Percentiles rank a stretch among this genome's conserved stretches.
phyloP scores from a whole-genome alignment of 345 rosid species.

The Eucalyptus cloeziana region DNA sequence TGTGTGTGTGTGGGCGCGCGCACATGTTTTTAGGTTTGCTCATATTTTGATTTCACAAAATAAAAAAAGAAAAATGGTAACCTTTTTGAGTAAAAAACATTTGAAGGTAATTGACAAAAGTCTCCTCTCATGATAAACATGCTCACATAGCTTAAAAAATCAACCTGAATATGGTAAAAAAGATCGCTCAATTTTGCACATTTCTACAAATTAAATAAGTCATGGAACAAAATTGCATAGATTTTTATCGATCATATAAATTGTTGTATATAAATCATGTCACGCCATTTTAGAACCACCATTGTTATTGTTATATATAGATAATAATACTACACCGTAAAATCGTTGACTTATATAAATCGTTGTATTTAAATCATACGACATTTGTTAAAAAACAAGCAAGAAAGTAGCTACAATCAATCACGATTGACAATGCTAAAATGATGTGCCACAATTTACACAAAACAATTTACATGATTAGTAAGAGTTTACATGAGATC shows the following conservation, averaged over 20 bases:
- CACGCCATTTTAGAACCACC: background rate
- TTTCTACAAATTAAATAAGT: background rate
- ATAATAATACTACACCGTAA: background rate
- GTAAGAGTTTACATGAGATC: background rate
- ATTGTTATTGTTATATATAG: background rate
- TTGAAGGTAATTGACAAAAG: background rate
- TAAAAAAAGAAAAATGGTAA: background rate
- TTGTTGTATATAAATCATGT: background rate
- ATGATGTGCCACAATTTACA: background rate
- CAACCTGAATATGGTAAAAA: background rate
- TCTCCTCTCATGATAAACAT: background rate
- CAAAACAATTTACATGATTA: background rate
- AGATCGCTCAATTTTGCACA: background rate
- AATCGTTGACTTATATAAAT: background rate
- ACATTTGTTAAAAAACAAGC: background rate
- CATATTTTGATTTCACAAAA: background rate
- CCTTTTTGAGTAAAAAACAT: background rate
- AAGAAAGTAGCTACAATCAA: background rate
- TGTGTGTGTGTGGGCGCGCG: too few species aligned
- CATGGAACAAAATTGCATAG: background rate
- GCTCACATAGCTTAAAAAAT: background rate
- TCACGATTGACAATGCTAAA: background rate
- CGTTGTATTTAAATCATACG: fast-evolving
- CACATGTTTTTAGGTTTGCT: background rate
- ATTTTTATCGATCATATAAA: fast-evolving